These are phyloP conservation scores for Jamesozyma lodderae DNA, from an alignment of 805 yeast species.

Conservation along the genomic window DNA sequence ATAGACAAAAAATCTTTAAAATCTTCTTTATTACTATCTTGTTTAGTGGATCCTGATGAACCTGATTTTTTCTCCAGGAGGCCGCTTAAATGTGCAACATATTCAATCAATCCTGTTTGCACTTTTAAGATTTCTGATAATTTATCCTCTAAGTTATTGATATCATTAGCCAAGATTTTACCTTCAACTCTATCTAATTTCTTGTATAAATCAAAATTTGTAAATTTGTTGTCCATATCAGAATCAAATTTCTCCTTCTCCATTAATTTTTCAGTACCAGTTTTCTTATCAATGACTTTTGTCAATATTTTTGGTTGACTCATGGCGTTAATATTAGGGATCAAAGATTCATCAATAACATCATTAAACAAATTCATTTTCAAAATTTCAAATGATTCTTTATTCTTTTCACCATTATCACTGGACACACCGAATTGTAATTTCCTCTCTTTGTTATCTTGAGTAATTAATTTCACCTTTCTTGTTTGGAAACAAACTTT, in stretches of 20 bases:
- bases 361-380: slow-evolving; percentile 46
- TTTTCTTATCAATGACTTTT: slow-evolving; percentile 31
- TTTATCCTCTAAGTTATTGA: slow-evolving; percentile 18
- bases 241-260: slow-evolving; percentile 21
- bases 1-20: slow-evolving; percentile 23
- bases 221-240: slow-evolving; percentile 11
- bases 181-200: slow-evolving; percentile 29
- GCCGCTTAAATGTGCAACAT: slow-evolving; percentile 13
- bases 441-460: neutral
- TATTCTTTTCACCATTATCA: slow-evolving; percentile 30
- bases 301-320: slow-evolving; percentile 38
- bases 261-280: slow-evolving; percentile 25
- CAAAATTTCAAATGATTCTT: slow-evolving; percentile 59
- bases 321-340: slow-evolving; percentile 44
- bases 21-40: slow-evolving; percentile 9
- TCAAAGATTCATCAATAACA: slow-evolving; percentile 45
- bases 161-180: slow-evolving; percentile 29
- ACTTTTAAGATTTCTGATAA: slow-evolving; percentile 18
- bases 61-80: slow-evolving; percentile 4
- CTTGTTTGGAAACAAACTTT: slow-evolving; percentile 60
- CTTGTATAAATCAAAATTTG: slow-evolving; percentile 21
- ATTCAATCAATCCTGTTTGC: slow-evolving; percentile 19
- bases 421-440: slow-evolving; percentile 51
- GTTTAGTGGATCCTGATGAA: neutral
- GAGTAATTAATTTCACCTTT: slow-evolving; percentile 33